Conservation (phyloP, 805 yeast genomes). For the Kuraishia cidri region DNA sequence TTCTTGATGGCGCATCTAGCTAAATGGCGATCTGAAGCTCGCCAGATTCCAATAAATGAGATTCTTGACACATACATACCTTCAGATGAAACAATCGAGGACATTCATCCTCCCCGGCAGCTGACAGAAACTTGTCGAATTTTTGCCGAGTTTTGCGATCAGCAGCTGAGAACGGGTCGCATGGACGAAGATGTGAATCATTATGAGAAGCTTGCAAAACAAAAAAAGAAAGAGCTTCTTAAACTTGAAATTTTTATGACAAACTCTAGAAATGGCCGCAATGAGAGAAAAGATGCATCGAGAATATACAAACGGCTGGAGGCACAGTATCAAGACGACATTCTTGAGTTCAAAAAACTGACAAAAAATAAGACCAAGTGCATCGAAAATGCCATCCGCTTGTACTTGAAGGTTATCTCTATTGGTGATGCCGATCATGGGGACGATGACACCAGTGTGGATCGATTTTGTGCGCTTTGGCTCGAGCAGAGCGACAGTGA, state of each 20-base stretch:
- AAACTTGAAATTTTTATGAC: slow-evolving; percentile 37
- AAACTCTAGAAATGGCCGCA: slow-evolving; percentile 26
- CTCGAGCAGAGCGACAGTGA: slow-evolving; percentile 44
- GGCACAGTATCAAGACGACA: slow-evolving; percentile 39
- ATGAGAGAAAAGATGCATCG: slow-evolving; percentile 44
- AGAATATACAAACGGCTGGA: slow-evolving; percentile 40
- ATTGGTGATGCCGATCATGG: slow-evolving; percentile 23
- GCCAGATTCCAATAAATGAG: neutral
- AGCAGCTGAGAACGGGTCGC: slow-evolving; percentile 39
- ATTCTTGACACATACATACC: neutral
- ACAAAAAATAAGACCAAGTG: slow-evolving; percentile 30
- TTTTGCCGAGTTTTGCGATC: slow-evolving; percentile 69
- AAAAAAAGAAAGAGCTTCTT: slow-evolving; percentile 36
- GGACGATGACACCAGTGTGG: slow-evolving; percentile 48
- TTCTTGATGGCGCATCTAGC: neutral
- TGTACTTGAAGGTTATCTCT: slow-evolving; percentile 48
- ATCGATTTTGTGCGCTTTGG: slow-evolving; percentile 81
- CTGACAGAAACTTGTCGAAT: slow-evolving; percentile 40
- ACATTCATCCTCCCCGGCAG: slow-evolving; percentile 10
- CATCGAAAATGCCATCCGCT: slow-evolving; percentile 43
- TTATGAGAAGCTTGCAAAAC: slow-evolving; percentile 26
- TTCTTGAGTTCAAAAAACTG: slow-evolving; percentile 27
- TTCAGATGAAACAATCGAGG: slow-evolving; percentile 1
- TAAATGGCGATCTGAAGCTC: neutral
- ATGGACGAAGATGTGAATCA: slow-evolving; percentile 34